Evolutionary conservation across 78 protist species (phyloP), one percentile per base, ranked within the genome.

Genomic region (Dictyostelium purpureum): DNA sequence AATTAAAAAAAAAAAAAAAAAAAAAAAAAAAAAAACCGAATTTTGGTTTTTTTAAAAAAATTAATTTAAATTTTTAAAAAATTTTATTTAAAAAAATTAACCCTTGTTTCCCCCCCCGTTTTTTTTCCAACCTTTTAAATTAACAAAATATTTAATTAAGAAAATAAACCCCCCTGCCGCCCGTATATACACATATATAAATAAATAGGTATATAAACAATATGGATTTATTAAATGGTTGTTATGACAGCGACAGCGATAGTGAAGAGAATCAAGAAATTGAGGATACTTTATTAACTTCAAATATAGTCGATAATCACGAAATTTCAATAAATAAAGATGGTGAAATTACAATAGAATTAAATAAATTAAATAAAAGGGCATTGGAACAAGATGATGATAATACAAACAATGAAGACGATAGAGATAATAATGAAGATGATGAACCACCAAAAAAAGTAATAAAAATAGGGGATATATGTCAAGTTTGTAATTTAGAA

Each of bases 401-500:
- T 31, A 63, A 3, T 6, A 61, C 71, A 63, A 63, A 28, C 49
- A 4, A 19, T 1, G 0, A 40, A 12, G 1, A 21, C 28, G 18
- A 38, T 47, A 0, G 63, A 56, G 12, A 47, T 3, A 3, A 47
- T 3, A 47, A 47, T 3, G 12, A 31, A 24, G 9, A 56, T 56
- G 67, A 28, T 18, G 74, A 38, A 38, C 19, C 35, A 24, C 21
- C 19, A 18, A 33, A 43, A 19, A 67, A 37, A 37, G 21, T 38
- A 19, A 42, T 26, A 16, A 67, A 67, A 38, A 67, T 67, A 18
- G 75, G 75, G 38, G 78, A 71, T 26, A 2, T 26, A 11, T 80
- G 89, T 80, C 18, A 47, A 19, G 52, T 80, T 56, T 80, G 89
- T 51, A 65, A 35, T n/a, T n/a, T 16, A 33, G 56, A 67, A 0